phyloP scores from a whole-genome alignment of 805 yeast genomes.

The Naumovozyma castellii region DNA sequence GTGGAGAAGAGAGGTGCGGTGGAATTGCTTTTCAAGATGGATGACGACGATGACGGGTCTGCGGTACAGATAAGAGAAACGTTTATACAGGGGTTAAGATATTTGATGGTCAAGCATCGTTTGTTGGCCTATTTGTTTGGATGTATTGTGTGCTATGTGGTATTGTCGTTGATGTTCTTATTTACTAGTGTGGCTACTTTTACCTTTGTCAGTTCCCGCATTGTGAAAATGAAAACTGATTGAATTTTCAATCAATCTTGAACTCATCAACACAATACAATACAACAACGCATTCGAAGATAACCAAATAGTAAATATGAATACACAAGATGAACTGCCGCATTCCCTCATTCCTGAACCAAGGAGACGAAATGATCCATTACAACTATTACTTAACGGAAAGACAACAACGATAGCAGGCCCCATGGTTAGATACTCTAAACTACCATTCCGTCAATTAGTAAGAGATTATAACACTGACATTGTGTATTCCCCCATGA shows the following conservation, averaged over 20 bases:
- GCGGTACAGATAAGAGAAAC: constrained; percentile 16
- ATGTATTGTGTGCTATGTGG: constrained; percentile 10
- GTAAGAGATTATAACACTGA: constrained; percentile 67
- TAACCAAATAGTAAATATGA: too few relatives aligned
- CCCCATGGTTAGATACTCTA: constrained; percentile 96
- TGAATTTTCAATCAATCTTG: background rate
- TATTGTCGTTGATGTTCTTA: constrained; percentile 12
- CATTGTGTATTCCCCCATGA: constrained; percentile 93
- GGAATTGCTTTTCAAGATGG: background rate
- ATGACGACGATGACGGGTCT: too few relatives aligned
- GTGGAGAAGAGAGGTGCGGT: too few relatives aligned
- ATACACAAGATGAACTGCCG: background rate
- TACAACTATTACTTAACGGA: constrained; percentile 35
- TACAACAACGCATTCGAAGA: background rate
- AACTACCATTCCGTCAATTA: constrained; percentile 80
- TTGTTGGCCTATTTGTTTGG: constrained; percentile 21
- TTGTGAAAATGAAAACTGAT: too few relatives aligned
- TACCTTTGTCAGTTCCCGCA: background rate
- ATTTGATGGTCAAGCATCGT: constrained; percentile 22
- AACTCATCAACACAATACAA: background rate
- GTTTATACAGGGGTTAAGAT: constrained; percentile 23
- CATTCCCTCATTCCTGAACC: too few relatives aligned
- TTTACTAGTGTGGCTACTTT: constrained; percentile 13
- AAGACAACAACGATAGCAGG: constrained; percentile 50
- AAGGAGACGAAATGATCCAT: constrained; percentile 38